Evolutionary conservation across 371 early-diverging fungal species (phyloP), one percentile per base, ranked within the genome.

Genomic region (Mucor irregularis): DNA sequence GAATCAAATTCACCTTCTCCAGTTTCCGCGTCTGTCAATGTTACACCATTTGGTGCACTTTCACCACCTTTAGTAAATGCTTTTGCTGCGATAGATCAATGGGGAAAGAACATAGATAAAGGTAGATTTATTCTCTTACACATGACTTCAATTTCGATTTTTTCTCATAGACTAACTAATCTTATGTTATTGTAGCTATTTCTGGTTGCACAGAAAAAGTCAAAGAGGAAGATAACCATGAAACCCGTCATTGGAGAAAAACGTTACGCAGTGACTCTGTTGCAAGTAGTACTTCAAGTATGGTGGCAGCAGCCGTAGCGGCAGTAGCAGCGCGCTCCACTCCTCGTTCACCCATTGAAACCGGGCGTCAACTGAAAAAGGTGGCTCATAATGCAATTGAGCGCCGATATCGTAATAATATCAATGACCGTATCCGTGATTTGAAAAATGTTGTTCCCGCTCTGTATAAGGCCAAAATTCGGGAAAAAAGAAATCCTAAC

Each of bases 331-430:
- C 46, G 30, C 45, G 16, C 14, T 31, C 40, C 10, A 11, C 38
- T 19, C 39, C 10, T 16, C 24, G 24, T 10, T 22, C 24, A 3
- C 34, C 47, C 28, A 19, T 30, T 7, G 43, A 46, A 13, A 14
- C 53, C 1, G 55, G 49, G 19, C 25, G 29, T 24, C 42, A 58
- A 22, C 30, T 58, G 0, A 89, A 91, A 64, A 93, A 91, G 64
- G 88, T 89, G 4, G 90, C 93, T 0, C 94, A 94, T 69, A 94
- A 93, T 57, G 92, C 90, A 1, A 92, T 93, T 38, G 95, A 94
- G 65, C 82, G 90, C 10, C 82, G 91, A 31, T 92, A 93, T 69
- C 83, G 95, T 57, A 92, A 91, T 69, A 94, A 93, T 67, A 90
- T 94, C 61, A 93, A 94, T 74, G 89, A 93, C 53, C 83, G 93